Evolutionary conservation across 2,329 filamentous ascomycete species (phyloP), one percentile per base, ranked within the genome.

Genomic region (Botrytis fabae): DNA sequence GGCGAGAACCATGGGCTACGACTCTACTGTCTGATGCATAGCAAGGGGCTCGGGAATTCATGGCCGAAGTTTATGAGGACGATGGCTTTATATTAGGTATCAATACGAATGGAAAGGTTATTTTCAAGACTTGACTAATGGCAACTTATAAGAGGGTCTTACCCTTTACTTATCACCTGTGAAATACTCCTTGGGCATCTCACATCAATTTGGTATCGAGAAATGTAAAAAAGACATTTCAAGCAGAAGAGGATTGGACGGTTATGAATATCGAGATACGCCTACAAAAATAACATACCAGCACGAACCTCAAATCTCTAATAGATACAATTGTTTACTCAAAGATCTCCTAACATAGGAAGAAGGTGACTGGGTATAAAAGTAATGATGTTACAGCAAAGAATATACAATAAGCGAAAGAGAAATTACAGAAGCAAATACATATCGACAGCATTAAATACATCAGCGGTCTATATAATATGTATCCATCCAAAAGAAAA

Each of bases 201-300:
- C 42, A 5, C 4, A 44, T 16, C 42, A 44, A 44, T 44, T 20
- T 6, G 16, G 44, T 22, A 48, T 51, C 25, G 48, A 22, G 46
- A 48, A 48, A 12, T 22, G 44, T 9, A 16, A 16, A 44, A 44
- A 16, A 18, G 14, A 38, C 8, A 38, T 38, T 38, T 54, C n/a
- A 54, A 54, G 25, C 3, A 18, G 1, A 54, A 54, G 5, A 4
- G 2, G 6, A 18, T 28, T 5, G 6, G 0, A 18, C 6, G 6
- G 1, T 54, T 18, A 4, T 4, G 2, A 54, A 28, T 7, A 28
- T 8, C 0, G 8, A 0, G 0, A 18, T 0, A 7, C 8, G 25
- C 51, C 5, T 8, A 7, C 6, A 12, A 28, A 54, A 48, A 18
- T 2, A 28, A 54, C 0, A 16, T 8, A 54, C 0, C 51, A 57